Conservation (phyloP, 2,329 filamentous ascomycete genomes). For the Nemania sp. region DNA sequence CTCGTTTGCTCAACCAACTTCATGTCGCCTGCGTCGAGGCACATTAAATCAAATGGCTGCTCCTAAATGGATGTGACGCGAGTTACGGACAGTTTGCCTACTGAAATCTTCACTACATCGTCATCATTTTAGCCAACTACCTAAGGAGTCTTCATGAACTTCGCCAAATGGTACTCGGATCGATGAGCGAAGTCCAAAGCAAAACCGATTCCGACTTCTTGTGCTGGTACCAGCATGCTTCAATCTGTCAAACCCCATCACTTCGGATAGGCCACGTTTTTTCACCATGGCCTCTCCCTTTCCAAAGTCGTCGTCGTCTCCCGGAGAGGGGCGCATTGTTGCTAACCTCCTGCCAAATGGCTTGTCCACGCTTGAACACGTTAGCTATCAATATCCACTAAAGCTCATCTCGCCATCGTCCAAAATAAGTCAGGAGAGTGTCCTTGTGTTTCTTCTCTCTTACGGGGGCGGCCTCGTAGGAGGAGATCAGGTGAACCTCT, state of each 20-base stretch:
- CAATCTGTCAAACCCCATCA: not conserved
- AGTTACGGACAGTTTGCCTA: not conserved
- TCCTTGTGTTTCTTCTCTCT: slow-evolving; percentile 86
- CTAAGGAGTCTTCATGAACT: not conserved
- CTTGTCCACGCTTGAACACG: slow-evolving; percentile 70
- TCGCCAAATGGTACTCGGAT: not conserved
- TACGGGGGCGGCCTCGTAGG: slow-evolving; percentile 94
- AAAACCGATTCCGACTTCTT: not conserved
- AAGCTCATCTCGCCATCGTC: slow-evolving; percentile 87
- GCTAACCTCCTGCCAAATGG: slow-evolving; percentile 73
- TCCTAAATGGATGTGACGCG: not conserved
- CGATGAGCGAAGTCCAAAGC: not conserved
- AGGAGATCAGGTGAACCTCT: slow-evolving; percentile 79
- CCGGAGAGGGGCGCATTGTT: slow-evolving; percentile 79
- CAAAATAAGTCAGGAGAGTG: slow-evolving; percentile 64
- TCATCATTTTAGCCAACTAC: not conserved
- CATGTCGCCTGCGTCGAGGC: not conserved
- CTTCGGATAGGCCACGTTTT: not conserved
- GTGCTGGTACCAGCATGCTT: slow-evolving; percentile 21
- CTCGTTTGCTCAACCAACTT: not conserved
- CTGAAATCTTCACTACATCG: not conserved
- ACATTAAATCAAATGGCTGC: not conserved
- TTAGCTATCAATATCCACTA: slow-evolving; percentile 91
- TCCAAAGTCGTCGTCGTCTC: slow-evolving; percentile 69
- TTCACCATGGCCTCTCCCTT: slow-evolving; percentile 65